Conservation (phyloP, 345 rosid species). For the Eucalyptus brandiana region DNA sequence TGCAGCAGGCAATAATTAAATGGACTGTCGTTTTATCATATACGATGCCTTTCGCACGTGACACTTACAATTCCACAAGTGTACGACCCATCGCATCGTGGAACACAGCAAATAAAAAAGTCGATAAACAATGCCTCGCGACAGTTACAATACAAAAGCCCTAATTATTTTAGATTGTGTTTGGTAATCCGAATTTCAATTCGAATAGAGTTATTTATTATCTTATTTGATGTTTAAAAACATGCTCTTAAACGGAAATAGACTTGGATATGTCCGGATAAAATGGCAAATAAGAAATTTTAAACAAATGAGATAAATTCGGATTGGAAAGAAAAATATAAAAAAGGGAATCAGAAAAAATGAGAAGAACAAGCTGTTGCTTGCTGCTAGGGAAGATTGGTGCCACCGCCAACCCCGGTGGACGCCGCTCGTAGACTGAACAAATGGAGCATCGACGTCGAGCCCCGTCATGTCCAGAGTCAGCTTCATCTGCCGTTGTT, state of each 20-base stretch:
- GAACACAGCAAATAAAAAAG: background rate
- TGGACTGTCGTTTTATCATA: background rate
- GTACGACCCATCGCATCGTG: background rate
- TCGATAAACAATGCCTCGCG: background rate
- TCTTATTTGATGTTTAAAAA: background rate
- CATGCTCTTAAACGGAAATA: background rate
- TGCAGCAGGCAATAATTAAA: background rate
- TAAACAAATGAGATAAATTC: background rate
- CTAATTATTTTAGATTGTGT: background rate
- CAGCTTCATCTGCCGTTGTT: background rate
- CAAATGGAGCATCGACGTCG: background rate
- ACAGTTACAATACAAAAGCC: background rate
- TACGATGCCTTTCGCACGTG: background rate
- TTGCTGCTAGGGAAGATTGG: background rate
- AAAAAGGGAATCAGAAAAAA: background rate
- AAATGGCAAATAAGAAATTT: background rate
- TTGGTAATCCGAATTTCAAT: no score
- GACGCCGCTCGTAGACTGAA: background rate
- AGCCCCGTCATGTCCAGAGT: background rate
- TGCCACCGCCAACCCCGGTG: background rate
- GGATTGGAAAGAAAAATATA: background rate
- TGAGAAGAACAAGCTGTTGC: background rate
- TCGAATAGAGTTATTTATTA: background rate
- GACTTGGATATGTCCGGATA: background rate
- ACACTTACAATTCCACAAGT: background rate